A percentile compares a stretch with the other conserved stretches of the same genome.
Evolutionary conservation across 768 basidiomycete genomes (phyloP).

Genomic region (Cyclocybe aegerita): DNA sequence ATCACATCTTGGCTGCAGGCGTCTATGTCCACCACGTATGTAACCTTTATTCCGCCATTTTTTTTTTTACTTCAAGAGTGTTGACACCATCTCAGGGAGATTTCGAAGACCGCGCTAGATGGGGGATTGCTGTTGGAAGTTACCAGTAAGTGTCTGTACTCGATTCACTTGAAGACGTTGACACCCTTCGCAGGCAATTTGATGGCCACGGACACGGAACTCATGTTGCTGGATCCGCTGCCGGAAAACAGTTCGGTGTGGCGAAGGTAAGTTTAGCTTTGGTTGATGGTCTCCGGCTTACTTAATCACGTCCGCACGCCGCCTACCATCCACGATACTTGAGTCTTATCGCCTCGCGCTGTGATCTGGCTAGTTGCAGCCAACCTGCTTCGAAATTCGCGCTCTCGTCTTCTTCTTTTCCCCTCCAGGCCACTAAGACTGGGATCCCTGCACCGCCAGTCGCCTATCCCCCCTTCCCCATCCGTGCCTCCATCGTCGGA

Average conservation of each 20-base stretch:
- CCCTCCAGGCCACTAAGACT: too few species aligned
- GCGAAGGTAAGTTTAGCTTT: conserved; percentile 7
- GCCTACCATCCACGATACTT: too few species aligned
- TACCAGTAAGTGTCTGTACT: conserved; percentile 13
- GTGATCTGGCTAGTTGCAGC: too few species aligned
- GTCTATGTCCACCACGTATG: conserved; percentile 22
- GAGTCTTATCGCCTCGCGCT: too few species aligned
- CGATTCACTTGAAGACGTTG: background rate
- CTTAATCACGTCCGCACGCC: conserved; percentile 19
- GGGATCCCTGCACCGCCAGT: too few species aligned
- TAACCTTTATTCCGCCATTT: background rate
- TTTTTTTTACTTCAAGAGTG: background rate
- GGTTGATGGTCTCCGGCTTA: conserved; percentile 3
- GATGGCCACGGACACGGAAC: conserved; percentile 37
- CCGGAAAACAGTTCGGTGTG: conserved; percentile 23
- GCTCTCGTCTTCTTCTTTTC: too few species aligned
- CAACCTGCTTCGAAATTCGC: too few species aligned
- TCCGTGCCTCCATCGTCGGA: too few species aligned
- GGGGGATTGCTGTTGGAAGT: conserved; percentile 33
- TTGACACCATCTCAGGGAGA: conserved; percentile 5
- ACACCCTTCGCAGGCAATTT: conserved; percentile 5
- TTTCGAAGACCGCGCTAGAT: conserved; percentile 38
- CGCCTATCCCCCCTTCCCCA: too few species aligned
- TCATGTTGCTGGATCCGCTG: conserved; percentile 21
- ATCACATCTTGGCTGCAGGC: conserved; percentile 7